Percentiles rank a stretch among this genome's conserved stretches.
Conservation (phyloP, 2,329 filamentous ascomycete species). For the Talaromyces sp. region DNA sequence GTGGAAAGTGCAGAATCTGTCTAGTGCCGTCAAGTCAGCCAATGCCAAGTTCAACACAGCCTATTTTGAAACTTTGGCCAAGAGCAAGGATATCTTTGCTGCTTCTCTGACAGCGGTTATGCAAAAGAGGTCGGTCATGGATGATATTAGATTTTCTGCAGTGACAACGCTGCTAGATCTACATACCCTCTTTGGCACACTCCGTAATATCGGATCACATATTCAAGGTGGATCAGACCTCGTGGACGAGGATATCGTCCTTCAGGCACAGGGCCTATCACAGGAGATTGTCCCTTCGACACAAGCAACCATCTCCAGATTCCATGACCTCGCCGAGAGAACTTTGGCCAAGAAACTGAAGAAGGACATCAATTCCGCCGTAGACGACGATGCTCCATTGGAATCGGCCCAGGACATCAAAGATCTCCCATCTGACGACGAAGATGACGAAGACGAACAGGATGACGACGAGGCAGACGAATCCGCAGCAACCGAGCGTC, state of each 20-base stretch:
- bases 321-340: conserved; percentile 73
- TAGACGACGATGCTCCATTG: conserved; percentile 68
- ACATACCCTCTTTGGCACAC: conserved; percentile 70
- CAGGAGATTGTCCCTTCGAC: conserved; percentile 62
- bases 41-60: conserved; percentile 57
- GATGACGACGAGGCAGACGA: conserved; percentile 40
- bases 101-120: conserved; percentile 47
- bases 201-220: conserved; percentile 50
- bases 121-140: conserved; percentile 50
- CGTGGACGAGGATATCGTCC: conserved; percentile 41
- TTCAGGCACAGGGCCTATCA: conserved; percentile 59
- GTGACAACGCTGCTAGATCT: conserved; percentile 76
- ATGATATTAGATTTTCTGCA: conserved; percentile 71
- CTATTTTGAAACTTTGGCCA: conserved; percentile 64
- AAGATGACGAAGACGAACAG: conserved; percentile 43
- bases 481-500: conserved; percentile 45
- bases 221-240: conserved; percentile 42
- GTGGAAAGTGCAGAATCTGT: conserved; percentile 73
- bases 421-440: conserved; percentile 48
- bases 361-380: conserved; percentile 27
- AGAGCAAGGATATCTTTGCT: conserved; percentile 50
- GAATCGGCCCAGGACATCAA: conserved; percentile 60
- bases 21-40: conserved; percentile 48
- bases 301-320: conserved; percentile 63
- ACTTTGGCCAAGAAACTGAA: conserved; percentile 65